Base-by-base conservation (phyloP, 148 eudicot species). In the Agrostemma githago region DNA sequence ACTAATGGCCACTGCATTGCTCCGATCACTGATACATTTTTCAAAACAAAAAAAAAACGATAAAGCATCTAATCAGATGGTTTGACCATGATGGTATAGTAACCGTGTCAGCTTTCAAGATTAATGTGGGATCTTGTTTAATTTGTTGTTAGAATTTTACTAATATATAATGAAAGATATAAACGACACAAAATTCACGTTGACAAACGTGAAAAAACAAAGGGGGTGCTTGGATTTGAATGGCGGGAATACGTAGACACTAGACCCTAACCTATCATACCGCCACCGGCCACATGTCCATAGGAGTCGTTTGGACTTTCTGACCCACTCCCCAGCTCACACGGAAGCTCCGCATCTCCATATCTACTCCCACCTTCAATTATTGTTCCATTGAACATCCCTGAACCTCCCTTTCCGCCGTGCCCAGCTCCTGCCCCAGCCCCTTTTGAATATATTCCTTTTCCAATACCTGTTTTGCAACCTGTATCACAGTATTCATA, bases 351-450 rank as follows among this genome's bases (percentile, higher is more conserved):
- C 34, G 97, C 86, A 80, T 83, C 79, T 53, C 97, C 97, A 79
- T 92, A 92, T 58, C 73, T 79, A 70, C 67, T 71, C 62, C 97
- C 97, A 66, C 97, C 97, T 86, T 83, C 86, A 89, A 88, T 85
- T 74, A 84, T 67, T 68, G 71, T 76, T 57, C 97, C 97, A 77
- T 86, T 84, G 83, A 75, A 88, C 83, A 83, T 69, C 72, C 97
- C 97, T 63, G 88, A 79, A 39, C 97, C 97, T 40, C 97, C 97
- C 77, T 80, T 84, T 69, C 97, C 97, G 57, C 97, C 97, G 79
- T 92, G 97, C 39, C 97, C 97, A 84, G 97, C 97, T 77, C 97
- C 97, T 74, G 87, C 90, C 78, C 97, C 89, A 73, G 90, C 92
- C 51, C 94, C 97, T 83, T 92, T 82, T 48, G 88, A 82, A 79